A percentile compares a stretch with the other conserved stretches of the same genome.
Evolutionary conservation across 2,329 filamentous ascomycete genomes (phyloP).

Genomic region (Talaromyces piceae): DNA sequence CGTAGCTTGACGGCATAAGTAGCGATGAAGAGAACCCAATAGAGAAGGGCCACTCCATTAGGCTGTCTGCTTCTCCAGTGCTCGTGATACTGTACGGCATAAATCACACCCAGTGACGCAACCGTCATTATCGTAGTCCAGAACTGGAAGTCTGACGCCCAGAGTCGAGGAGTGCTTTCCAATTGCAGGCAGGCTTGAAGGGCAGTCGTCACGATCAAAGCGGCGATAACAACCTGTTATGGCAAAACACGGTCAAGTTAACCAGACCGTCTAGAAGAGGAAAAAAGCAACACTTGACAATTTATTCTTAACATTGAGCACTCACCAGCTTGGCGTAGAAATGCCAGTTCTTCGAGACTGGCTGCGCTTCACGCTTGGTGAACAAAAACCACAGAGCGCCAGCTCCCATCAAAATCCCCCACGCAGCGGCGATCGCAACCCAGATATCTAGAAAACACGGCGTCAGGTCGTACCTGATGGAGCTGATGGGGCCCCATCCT

Average conservation of each 20-base stretch:
- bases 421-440: conserved; percentile 69
- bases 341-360: conserved; percentile 75
- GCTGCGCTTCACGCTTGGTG: conserved; percentile 58
- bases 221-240: conserved; percentile 58
- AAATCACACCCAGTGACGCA: conserved; percentile 65
- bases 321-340: conserved; percentile 87
- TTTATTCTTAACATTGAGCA: conserved; percentile 8
- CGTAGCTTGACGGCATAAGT: conserved; percentile 74
- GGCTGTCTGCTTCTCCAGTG: conserved; percentile 75
- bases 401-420: conserved; percentile 69
- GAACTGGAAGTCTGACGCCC: conserved; percentile 76
- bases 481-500: conserved; percentile 92
- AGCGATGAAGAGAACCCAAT: conserved; percentile 82
- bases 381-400: conserved; percentile 74
- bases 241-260: conserved; percentile 1
- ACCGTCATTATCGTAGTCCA: conserved; percentile 70
- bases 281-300: too few relatives aligned
- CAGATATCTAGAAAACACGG: conserved; percentile 95
- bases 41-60: conserved; percentile 83
- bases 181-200: conserved; percentile 73
- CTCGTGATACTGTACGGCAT: conserved; percentile 76
- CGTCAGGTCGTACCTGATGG: conserved; percentile 83
- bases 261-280: too few relatives aligned
- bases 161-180: conserved; percentile 58
- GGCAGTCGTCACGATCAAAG: conserved; percentile 60